Evolutionary conservation across 2,329 filamentous ascomycete genomes (phyloP).

Genomic region (Ceratocystis cacaofunesta): DNA sequence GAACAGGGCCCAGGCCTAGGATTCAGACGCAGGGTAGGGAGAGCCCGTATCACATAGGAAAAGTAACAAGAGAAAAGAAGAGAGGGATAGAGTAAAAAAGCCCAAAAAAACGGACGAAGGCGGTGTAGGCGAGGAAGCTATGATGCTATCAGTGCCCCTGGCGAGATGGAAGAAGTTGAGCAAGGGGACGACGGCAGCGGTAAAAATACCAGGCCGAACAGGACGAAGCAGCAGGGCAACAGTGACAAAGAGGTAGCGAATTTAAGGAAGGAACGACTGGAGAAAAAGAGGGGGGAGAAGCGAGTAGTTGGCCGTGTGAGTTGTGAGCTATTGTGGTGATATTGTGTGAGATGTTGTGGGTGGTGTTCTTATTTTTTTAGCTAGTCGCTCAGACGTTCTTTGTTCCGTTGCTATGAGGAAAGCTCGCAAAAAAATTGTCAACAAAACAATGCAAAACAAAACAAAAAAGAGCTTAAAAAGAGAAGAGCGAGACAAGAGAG

Average conservation of each 20-base stretch:
- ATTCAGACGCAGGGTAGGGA: not conserved
- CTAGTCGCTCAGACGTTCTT: not conserved
- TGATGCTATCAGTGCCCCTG: constrained; percentile 3
- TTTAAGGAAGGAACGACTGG: not conserved
- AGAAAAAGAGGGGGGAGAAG: not conserved
- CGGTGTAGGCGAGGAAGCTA: constrained; percentile 4
- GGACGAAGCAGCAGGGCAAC: not conserved
- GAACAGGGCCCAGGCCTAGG: not conserved
- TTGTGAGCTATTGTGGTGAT: not conserved
- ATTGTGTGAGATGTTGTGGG: not conserved
- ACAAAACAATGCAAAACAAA: not conserved
- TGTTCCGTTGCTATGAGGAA: not conserved
- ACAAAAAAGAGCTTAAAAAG: not conserved
- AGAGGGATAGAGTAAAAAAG: not conserved
- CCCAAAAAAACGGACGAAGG: not conserved
- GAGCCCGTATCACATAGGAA: not conserved
- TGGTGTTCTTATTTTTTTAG: not conserved
- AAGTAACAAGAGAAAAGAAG: not conserved
- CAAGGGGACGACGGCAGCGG: not conserved
- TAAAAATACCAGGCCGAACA: not conserved
- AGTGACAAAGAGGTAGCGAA: too few relatives aligned
- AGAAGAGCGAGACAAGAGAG: not conserved
- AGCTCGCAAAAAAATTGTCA: not conserved
- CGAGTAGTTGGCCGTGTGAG: not conserved
- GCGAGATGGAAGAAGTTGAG: not conserved